A percentile compares a stretch with the other conserved stretches of the same genome.
Evolutionary conservation across 139 green algal species (phyloP).

Genomic region (Picochlorum sp.): DNA sequence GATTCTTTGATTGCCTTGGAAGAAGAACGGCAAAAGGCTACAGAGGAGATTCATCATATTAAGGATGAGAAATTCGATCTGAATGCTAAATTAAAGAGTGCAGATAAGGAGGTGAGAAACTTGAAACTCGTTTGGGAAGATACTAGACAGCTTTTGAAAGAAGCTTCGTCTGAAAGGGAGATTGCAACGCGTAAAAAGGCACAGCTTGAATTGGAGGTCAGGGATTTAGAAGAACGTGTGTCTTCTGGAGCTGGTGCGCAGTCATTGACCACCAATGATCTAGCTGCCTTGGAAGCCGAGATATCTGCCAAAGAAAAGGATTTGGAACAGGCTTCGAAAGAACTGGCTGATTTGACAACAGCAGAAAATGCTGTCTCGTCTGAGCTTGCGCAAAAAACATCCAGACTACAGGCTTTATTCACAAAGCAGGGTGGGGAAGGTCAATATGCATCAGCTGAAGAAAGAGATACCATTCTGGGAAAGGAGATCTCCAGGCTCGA

Average conservation of each 20-base stretch:
- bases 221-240: slow-evolving; percentile 42
- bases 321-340: slow-evolving; percentile 12
- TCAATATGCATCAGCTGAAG: slow-evolving; percentile 48
- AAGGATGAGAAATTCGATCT: slow-evolving; percentile 17
- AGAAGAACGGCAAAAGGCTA: slow-evolving; percentile 10
- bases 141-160: slow-evolving; percentile 4
- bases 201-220: slow-evolving; percentile 58
- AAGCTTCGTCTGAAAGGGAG: slow-evolving; percentile 16
- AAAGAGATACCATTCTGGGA: slow-evolving; percentile 61
- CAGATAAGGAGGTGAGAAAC: slow-evolving; percentile 43
- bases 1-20: slow-evolving; percentile 53
- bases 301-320: slow-evolving; percentile 21
- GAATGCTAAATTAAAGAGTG: slow-evolving; percentile 20
- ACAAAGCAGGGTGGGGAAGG: slow-evolving; percentile 55
- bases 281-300: slow-evolving; percentile 30
- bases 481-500: slow-evolving; percentile 43
- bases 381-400: slow-evolving; percentile 13
- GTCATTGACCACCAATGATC: slow-evolving; percentile 2
- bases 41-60: slow-evolving; percentile 11
- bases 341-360: slow-evolving; percentile 16
- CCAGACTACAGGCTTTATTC: slow-evolving; percentile 43
- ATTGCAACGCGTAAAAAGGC: slow-evolving; percentile 31
- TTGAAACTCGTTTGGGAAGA: slow-evolving; percentile 9
- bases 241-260: not conserved
- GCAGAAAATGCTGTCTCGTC: slow-evolving; percentile 11